Base-by-base conservation (phyloP, 768 basidiomycete species). In the Russula sp. region DNA sequence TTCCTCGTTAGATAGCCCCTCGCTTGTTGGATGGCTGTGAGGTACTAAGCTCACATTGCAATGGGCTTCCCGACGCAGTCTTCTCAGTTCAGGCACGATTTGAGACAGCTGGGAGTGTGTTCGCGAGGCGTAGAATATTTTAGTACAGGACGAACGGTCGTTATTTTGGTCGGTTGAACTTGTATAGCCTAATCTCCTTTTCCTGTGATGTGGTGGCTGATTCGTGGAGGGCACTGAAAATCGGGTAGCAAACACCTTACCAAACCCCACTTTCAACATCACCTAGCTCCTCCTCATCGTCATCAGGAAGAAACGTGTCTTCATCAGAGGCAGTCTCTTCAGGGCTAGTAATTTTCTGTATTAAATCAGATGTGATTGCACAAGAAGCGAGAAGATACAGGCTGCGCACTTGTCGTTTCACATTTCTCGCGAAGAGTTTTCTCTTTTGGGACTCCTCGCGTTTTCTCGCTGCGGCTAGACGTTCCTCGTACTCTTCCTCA, bases 51-150 rank as follows among this genome's bases (percentile, higher is more conserved):
- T 41, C 39, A 20, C 10, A 54, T 49, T 47, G 22, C 35, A 46
- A 47, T 32, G 43, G 10, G 43, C 18, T 41, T 64, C 63, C 70
- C 94, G 71, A 64, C 78, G 78, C n/a, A 96, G 81, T 67, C 84
- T 88, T 43, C 76, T 79, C 10, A 98, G 77, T 70, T 99, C 97
- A 4, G 88, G 87, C 18, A 94, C 78, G 4, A 98, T 80, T 71
- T 99, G 96, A 2, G 93, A 80, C 4, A 99, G 82, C 69, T 99
- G 96, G 1, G 95, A 95, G 73, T 99, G 96, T 0, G 96, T 99
- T 36, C 96, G 80, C 0, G 97, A 98, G 0, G 95, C 90, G 69
- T 95, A 97, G 72, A 85, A 97, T 63, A 98, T 87, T 78, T 93
- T 90, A 41, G 83, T 87, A 69, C 87, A 89, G 5, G 80, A 78